phyloP scores from a whole-genome alignment of 768 basidiomycete species.

The Boletus pseudopeckii region DNA sequence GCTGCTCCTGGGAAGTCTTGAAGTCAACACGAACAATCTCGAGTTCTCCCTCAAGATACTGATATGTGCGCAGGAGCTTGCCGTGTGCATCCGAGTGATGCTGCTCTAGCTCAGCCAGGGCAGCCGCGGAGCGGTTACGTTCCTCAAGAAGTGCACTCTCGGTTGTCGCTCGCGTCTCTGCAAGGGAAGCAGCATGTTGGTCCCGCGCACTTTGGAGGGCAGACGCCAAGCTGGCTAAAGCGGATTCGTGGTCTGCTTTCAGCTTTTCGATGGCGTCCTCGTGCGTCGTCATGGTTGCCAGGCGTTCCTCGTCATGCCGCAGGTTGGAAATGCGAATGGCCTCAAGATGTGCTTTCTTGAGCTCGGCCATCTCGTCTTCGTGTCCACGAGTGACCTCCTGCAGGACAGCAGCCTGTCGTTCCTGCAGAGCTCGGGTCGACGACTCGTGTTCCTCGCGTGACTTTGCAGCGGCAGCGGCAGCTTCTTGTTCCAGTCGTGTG shows the following conservation, averaged over 20 bases:
- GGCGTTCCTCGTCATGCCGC: slow-evolving; percentile 36
- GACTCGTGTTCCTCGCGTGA: slow-evolving; percentile 48
- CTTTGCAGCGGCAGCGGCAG: slow-evolving; percentile 35
- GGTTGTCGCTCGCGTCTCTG: slow-evolving; percentile 33
- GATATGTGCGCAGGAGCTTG: slow-evolving; percentile 35
- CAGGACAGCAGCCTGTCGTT: slow-evolving; percentile 54
- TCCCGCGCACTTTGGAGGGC: slow-evolving; percentile 38
- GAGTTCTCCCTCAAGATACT: slow-evolving; percentile 47
- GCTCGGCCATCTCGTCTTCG: slow-evolving; percentile 47
- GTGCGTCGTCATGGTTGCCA: slow-evolving; percentile 39
- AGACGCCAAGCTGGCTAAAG: slow-evolving; percentile 40
- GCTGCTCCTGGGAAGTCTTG: slow-evolving; percentile 23
- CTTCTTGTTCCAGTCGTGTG: slow-evolving; percentile 50
- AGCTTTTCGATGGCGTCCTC: slow-evolving; percentile 39
- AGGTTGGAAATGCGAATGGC: slow-evolving; percentile 32
- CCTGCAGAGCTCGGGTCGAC: slow-evolving; percentile 44
- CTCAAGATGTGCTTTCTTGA: slow-evolving; percentile 47
- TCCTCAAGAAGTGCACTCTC: slow-evolving; percentile 42
- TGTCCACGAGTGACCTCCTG: slow-evolving; percentile 55
- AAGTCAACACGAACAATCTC: slow-evolving; percentile 50
- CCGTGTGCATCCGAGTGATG: slow-evolving; percentile 50
- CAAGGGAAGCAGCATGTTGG: slow-evolving; percentile 34
- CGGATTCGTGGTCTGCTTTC: slow-evolving; percentile 47
- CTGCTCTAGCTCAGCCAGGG: slow-evolving; percentile 48
- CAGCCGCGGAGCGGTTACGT: slow-evolving; percentile 40